A percentile compares a stretch with the other conserved stretches of the same genome.
Conservation (phyloP, 345 rosid species). For the Salix koriyanagi region DNA sequence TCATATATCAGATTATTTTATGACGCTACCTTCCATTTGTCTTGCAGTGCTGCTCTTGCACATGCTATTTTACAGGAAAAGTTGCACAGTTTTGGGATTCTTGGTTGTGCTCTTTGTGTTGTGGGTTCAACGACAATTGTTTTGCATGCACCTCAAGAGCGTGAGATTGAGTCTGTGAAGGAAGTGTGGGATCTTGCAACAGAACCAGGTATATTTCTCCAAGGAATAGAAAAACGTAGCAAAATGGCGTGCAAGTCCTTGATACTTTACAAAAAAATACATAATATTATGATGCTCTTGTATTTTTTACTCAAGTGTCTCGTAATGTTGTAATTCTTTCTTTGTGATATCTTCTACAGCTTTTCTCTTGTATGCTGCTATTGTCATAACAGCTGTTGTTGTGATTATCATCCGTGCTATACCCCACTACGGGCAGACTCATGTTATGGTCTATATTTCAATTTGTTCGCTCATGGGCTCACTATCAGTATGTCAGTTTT, state of each 20-base stretch:
- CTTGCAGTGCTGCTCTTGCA: conserved; percentile 27
- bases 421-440: conserved; percentile 23
- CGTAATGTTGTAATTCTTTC: background rate
- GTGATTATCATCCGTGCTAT: conserved; percentile 13
- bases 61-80: conserved; percentile 24
- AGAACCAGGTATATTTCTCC: conserved; percentile 18
- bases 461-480: conserved; percentile 26
- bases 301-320: background rate
- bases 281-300: background rate
- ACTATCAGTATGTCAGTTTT: conserved; percentile 7
- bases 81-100: conserved; percentile 24
- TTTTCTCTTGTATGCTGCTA: conserved; percentile 20
- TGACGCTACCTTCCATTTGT: background rate
- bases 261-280: background rate
- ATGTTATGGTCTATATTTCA: conserved; percentile 23
- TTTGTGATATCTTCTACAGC: conserved; percentile 8
- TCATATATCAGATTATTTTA: background rate
- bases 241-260: background rate
- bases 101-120: conserved; percentile 26
- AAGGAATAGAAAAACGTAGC: background rate
- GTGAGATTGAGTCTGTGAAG: conserved; percentile 22
- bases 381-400: conserved; percentile 13
- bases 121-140: conserved; percentile 27
- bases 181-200: conserved; percentile 31
- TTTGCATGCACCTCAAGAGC: conserved; percentile 31